Evolutionary conservation across 106 monocot species (phyloP).

Genomic region (Apostasia shenzhenica): DNA sequence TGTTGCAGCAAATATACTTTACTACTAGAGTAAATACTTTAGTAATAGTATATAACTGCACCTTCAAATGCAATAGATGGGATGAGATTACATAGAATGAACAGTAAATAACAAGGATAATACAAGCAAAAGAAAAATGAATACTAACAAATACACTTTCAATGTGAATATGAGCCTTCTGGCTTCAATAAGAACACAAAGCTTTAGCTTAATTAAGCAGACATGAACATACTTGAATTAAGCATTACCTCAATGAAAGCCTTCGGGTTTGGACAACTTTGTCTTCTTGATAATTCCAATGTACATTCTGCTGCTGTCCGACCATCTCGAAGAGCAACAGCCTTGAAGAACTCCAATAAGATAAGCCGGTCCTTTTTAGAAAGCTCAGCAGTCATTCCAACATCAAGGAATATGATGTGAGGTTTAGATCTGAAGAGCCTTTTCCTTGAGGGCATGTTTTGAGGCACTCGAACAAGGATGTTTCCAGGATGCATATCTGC

Average conservation of each 20-base stretch:
- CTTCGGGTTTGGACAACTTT: slow-evolving; percentile 53
- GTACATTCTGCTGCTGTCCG: slow-evolving; percentile 51
- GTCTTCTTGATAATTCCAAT: slow-evolving; percentile 40
- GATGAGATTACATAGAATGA: too few species aligned
- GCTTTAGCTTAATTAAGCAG: background rate
- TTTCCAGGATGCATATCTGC: slow-evolving; percentile 78
- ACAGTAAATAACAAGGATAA: background rate
- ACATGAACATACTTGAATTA: background rate
- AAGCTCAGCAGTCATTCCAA: slow-evolving; percentile 72
- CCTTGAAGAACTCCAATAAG: slow-evolving; percentile 61
- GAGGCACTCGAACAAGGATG: slow-evolving; percentile 47
- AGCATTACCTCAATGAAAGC: slow-evolving; percentile 43
- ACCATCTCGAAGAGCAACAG: slow-evolving; percentile 57
- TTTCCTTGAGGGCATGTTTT: slow-evolving; percentile 20
- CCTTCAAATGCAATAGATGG: background rate
- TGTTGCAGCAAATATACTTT: too few species aligned
- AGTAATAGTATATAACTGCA: too few species aligned
- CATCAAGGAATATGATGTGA: slow-evolving; percentile 63
- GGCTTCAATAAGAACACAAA: background rate
- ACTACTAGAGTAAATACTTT: too few species aligned
- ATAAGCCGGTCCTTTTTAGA: slow-evolving; percentile 38
- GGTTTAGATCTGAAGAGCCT: slow-evolving; percentile 40
- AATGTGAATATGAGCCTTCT: background rate
- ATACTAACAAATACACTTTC: background rate
- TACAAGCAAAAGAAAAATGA: background rate